phyloP scores from a whole-genome alignment of 1,284 basidiomycete species.

The Coniophora puteana region DNA sequence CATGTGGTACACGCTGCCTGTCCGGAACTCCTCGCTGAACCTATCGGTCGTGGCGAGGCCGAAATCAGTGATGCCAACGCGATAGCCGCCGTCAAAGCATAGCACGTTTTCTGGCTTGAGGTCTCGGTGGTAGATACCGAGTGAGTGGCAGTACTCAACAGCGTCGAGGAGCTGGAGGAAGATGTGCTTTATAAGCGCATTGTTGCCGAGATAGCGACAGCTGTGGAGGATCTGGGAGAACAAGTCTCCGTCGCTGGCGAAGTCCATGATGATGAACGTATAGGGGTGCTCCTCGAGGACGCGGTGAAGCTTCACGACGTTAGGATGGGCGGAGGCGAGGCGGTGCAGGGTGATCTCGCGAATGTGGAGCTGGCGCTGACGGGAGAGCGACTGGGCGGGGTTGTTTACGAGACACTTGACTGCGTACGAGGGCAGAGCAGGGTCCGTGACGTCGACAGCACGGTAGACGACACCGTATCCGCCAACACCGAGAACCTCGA shows the following conservation, averaged over 20 bases:
- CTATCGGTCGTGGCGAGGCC: slow-evolving; percentile 93
- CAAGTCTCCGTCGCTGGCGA: slow-evolving; percentile 86
- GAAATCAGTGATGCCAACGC: slow-evolving; percentile 93
- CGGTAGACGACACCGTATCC: slow-evolving; percentile 97
- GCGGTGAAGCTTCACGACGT: slow-evolving; percentile 87
- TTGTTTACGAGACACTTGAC: slow-evolving; percentile 85
- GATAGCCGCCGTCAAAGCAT: slow-evolving; percentile 78
- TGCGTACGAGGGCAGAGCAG: slow-evolving; percentile 65
- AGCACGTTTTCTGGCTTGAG: slow-evolving; percentile 98
- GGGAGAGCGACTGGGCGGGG: slow-evolving; percentile 44
- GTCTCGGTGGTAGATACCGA: slow-evolving; percentile 96
- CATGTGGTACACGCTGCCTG: slow-evolving; percentile 96
- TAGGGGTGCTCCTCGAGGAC: slow-evolving; percentile 74
- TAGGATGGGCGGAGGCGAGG: slow-evolving; percentile 81
- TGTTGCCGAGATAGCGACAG: slow-evolving; percentile 73
- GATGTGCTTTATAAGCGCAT: slow-evolving; percentile 80
- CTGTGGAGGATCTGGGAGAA: slow-evolving; percentile 83
- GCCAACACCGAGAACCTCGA: slow-evolving; percentile 88
- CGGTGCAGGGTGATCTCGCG: slow-evolving; percentile 84
- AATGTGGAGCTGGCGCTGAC: slow-evolving; percentile 73
- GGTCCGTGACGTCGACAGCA: slow-evolving; percentile 63
- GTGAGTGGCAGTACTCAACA: slow-evolving; percentile 83
- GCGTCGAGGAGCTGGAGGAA: slow-evolving; percentile 94
- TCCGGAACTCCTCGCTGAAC: slow-evolving; percentile 88
- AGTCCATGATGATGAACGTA: slow-evolving; percentile 75